Evolutionary conservation across 495 filamentous ascomycete genomes (phyloP), one percentile per base, ranked within the genome.

Genomic region (Talaromyces nanjingensis): DNA sequence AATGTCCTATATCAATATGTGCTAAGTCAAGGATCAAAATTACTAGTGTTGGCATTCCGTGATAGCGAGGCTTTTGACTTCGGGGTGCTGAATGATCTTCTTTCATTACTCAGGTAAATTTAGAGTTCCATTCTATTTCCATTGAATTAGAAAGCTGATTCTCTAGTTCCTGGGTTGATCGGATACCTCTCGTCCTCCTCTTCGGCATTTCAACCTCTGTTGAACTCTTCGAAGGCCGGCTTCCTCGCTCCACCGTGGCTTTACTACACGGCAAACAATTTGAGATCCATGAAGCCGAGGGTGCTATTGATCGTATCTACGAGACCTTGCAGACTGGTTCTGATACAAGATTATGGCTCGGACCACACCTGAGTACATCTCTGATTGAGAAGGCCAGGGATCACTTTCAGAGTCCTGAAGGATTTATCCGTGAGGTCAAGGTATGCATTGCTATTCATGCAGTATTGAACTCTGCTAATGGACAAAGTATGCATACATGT

Each of bases 1-100:
- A 88, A 93, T 67, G 82, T 90, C n/a, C 79, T 98, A 7, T 76
- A 87, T 62, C 84, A 87, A 31, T 85, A 85, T 69, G 80, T 91
- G 14, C 78, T 79, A 52, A 76, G 75, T 59, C 79, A 84, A 49
- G 71, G 75, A 8, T 81, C 82, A 27, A 76, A 82, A 37, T 85
- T 86, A 63, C 79, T 96, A 33, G 79, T 93, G 7, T 72, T 98
- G 22, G 87, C 88, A 14, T 87, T 98, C 59, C 87, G 91, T 69
- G 96, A 98, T 71, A 96, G 90, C 64, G 96, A 98, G 73, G 93
- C 89, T 5, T 97, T 98, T 70, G 92, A 97, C 69, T 83, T 82
- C 37, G 78, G 74, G n/a, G 73, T 97, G 29, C 74, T 98, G 33
- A 86, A 84, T 1, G 92, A 97, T 71, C 72, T 96, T 29, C 80